Percentiles rank a stretch among this genome's conserved stretches.
phyloP scores from a whole-genome alignment of 306 rosid genomes.

The Cyamopsis tetragonoloba region DNA sequence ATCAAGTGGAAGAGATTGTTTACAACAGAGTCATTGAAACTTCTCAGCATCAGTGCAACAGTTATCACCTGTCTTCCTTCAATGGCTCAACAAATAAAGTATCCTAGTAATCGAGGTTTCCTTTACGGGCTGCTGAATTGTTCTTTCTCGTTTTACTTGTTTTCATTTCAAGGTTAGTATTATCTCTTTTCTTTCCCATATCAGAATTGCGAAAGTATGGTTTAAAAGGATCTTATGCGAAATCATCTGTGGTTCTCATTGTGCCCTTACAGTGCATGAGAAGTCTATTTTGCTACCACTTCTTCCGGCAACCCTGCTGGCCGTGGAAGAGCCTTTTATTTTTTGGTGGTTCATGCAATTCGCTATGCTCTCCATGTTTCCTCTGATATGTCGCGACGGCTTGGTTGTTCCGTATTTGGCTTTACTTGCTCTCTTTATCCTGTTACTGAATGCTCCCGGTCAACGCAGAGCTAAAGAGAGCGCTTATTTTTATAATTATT shows the following conservation, averaged over 20 bases:
- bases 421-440: slow-evolving; percentile 47
- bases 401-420: slow-evolving; percentile 65
- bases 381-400: slow-evolving; percentile 64
- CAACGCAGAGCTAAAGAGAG: slow-evolving; percentile 28
- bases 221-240: neutral
- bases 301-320: slow-evolving; percentile 82
- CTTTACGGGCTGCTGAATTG: slow-evolving; percentile 76
- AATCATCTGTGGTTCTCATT: slow-evolving; percentile 6
- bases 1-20: slow-evolving; percentile 90
- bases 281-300: slow-evolving; percentile 88
- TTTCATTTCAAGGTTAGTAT: slow-evolving; percentile 85
- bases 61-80: slow-evolving; percentile 74
- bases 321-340: slow-evolving; percentile 70
- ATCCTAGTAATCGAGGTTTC: slow-evolving; percentile 75
- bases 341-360: slow-evolving; percentile 50
- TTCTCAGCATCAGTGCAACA: slow-evolving; percentile 68
- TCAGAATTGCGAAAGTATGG: neutral
- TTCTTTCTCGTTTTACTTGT: slow-evolving; percentile 79
- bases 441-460: slow-evolving; percentile 39
- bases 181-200: neutral
- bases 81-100: slow-evolving; percentile 77
- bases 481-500: slow-evolving; percentile 1
- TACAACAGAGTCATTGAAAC: slow-evolving; percentile 54
- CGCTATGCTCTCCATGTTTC: slow-evolving; percentile 83
- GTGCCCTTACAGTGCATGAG: slow-evolving; percentile 70